A percentile compares a stretch with the other conserved stretches of the same genome.
Conservation (phyloP, 2,329 filamentous ascomycete species). For the Penicillium sp. region DNA sequence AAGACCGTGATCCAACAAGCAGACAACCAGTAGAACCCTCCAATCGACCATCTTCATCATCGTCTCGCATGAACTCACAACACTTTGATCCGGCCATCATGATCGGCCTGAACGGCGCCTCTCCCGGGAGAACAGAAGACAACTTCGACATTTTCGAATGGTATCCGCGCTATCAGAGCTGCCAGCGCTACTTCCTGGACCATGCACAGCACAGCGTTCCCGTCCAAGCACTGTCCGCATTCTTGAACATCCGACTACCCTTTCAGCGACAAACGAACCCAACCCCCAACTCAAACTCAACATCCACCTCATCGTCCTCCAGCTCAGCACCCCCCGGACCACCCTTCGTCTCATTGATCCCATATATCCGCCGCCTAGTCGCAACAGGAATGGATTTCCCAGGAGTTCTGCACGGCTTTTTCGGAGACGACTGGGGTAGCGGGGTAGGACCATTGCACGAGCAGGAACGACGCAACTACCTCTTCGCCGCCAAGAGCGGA, state of each 20-base stretch:
- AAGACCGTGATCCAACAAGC: slow-evolving; percentile 9
- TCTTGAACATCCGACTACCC: slow-evolving; percentile 86
- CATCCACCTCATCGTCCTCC: slow-evolving; percentile 36
- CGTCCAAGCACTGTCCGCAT: slow-evolving; percentile 82
- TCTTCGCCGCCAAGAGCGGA: slow-evolving; percentile 90
- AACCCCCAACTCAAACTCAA: slow-evolving; percentile 39
- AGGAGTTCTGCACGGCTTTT: slow-evolving; percentile 87
- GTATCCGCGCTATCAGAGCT: slow-evolving; percentile 87
- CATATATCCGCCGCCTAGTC: slow-evolving; percentile 84
- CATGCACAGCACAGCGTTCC: slow-evolving; percentile 77
- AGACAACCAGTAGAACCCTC: slow-evolving; percentile 19
- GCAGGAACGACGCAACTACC: slow-evolving; percentile 84
- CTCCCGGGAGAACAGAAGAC: slow-evolving; percentile 39
- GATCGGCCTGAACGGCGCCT: slow-evolving; percentile 35
- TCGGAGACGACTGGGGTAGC: slow-evolving; percentile 83
- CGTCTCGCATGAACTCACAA: slow-evolving; percentile 28
- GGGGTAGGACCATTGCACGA: slow-evolving; percentile 82
- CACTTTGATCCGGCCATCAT: slow-evolving; percentile 38
- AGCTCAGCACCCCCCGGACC: slow-evolving; percentile 35
- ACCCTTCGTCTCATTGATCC: slow-evolving; percentile 64
- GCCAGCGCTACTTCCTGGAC: slow-evolving; percentile 85
- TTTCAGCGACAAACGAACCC: slow-evolving; percentile 64
- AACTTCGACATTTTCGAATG: slow-evolving; percentile 73
- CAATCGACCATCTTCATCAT: slow-evolving; percentile 11
- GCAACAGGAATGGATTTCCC: slow-evolving; percentile 87